phyloP scores from a whole-genome alignment of 108 stramenopile species.

The Cafeteria roenbergensis region DNA sequence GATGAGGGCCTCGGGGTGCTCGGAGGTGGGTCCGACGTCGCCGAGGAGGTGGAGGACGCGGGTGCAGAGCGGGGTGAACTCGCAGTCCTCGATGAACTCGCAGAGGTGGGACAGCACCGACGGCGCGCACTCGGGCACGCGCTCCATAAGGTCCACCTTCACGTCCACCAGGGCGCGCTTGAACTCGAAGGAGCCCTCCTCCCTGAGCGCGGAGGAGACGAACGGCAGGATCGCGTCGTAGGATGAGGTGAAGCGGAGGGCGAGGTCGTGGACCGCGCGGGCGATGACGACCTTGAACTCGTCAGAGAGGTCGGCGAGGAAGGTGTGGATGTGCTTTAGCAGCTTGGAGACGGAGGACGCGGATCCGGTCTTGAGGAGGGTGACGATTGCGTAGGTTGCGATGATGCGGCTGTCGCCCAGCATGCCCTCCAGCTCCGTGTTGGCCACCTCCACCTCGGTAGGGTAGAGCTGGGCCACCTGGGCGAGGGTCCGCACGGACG shows the following conservation, averaged over 20 bases:
- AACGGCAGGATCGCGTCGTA: conserved; percentile 78
- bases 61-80: conserved; percentile 70
- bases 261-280: conserved; percentile 62
- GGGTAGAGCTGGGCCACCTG: conserved; percentile 75
- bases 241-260: conserved; percentile 73
- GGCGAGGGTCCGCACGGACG: conserved; percentile 81
- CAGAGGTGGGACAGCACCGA: conserved; percentile 71
- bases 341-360: conserved; percentile 82
- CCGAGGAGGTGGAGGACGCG: conserved; percentile 75
- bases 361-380: conserved; percentile 90
- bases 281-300: conserved; percentile 96
- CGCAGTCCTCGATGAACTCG: conserved; percentile 95
- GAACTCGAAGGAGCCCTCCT: conserved; percentile 84
- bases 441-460: conserved; percentile 82
- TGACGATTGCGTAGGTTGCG: conserved; percentile 95
- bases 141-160: conserved; percentile 65
- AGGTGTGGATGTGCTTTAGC: conserved; percentile 90
- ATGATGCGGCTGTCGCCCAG: conserved; percentile 90
- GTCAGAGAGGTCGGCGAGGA: conserved; percentile 93
- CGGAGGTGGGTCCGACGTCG: conserved; percentile 61
- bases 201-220: conserved; percentile 72
- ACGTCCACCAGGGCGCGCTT: conserved; percentile 70
- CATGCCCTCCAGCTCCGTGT: conserved; percentile 90
- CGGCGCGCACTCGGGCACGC: conserved; percentile 73
- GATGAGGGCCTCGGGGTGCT: conserved; percentile 76